Conservation (phyloP, 2,329 filamentous ascomycete species). For the Geosmithia flava region DNA sequence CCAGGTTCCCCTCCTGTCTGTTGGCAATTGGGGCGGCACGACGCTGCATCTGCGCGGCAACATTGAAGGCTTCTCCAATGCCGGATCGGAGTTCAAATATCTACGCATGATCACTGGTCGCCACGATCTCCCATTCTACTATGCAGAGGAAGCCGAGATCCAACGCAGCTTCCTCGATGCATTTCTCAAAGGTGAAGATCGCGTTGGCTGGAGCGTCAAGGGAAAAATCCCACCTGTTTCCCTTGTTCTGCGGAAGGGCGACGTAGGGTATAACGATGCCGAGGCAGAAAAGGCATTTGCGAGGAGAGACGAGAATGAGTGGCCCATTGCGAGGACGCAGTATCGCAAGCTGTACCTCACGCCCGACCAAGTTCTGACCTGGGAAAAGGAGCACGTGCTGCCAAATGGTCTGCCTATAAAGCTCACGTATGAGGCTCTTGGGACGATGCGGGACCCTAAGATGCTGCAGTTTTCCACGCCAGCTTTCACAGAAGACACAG, state of each 20-base stretch:
- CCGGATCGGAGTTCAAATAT: conserved; percentile 56
- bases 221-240: conserved; percentile 49
- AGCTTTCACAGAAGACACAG: conserved; percentile 48
- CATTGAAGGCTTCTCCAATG: conserved; percentile 44
- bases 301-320: conserved; percentile 45
- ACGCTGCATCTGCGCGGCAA: conserved; percentile 58
- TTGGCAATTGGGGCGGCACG: conserved; percentile 45
- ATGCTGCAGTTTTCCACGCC: conserved; percentile 41
- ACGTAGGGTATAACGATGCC: conserved; percentile 55
- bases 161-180: conserved; percentile 58
- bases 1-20: conserved; percentile 51
- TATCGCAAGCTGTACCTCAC: conserved; percentile 51
- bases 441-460: conserved; percentile 37
- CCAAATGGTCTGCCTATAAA: conserved; percentile 12
- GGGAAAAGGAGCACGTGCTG: background rate
- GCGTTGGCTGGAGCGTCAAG: conserved; percentile 36
- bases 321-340: conserved; percentile 54
- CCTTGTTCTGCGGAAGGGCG: conserved; percentile 50
- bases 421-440: conserved; percentile 44
- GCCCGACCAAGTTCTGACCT: background rate
- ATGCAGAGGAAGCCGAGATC: conserved; percentile 53
- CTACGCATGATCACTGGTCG: conserved; percentile 57
- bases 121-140: conserved; percentile 64
- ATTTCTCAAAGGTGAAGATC: conserved; percentile 57
- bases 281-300: conserved; percentile 42